phyloP scores from a whole-genome alignment of 345 rosid species.

The Isatis tinctoria region DNA sequence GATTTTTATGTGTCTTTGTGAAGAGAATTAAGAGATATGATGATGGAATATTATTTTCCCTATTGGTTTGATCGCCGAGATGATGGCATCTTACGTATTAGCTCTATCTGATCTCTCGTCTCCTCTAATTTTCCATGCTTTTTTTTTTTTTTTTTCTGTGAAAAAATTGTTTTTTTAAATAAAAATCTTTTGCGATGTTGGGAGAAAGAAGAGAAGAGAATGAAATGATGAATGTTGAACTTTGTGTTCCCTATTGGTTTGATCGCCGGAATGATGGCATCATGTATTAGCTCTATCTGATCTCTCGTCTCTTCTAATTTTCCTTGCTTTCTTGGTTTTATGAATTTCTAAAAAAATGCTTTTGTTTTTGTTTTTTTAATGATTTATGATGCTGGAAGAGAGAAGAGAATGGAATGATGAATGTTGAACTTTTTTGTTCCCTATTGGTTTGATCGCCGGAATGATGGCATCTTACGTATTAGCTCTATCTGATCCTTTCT shows the following conservation, averaged over 20 bases:
- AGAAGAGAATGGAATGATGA: conserved; percentile 31
- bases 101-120: conserved; percentile 34
- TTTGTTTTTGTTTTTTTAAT: background rate
- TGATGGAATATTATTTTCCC: conserved; percentile 26
- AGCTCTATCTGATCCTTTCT: conserved; percentile 37
- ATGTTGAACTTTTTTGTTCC: conserved; percentile 24
- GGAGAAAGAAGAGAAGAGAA: no score
- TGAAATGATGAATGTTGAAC: conserved; percentile 27
- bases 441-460: conserved; percentile 36
- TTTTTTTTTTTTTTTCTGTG: background rate
- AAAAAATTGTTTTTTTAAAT: no score
- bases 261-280: conserved; percentile 36
- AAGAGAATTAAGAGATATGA: conserved; percentile 8
- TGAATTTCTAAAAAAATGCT: background rate
- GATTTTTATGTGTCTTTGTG: background rate
- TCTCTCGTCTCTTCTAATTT: background rate
- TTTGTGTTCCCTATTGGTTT: conserved; percentile 33
- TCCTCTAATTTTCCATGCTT: background rate
- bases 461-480: conserved; percentile 35
- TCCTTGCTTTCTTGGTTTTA: background rate
- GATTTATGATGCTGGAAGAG: background rate
- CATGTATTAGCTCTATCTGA: conserved; percentile 40
- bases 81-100: conserved; percentile 39
- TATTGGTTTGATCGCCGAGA: conserved; percentile 36
- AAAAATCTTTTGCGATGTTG: no score